phyloP scores from a whole-genome alignment of 2,329 filamentous ascomycete species.

The Ramularia endophylla region DNA sequence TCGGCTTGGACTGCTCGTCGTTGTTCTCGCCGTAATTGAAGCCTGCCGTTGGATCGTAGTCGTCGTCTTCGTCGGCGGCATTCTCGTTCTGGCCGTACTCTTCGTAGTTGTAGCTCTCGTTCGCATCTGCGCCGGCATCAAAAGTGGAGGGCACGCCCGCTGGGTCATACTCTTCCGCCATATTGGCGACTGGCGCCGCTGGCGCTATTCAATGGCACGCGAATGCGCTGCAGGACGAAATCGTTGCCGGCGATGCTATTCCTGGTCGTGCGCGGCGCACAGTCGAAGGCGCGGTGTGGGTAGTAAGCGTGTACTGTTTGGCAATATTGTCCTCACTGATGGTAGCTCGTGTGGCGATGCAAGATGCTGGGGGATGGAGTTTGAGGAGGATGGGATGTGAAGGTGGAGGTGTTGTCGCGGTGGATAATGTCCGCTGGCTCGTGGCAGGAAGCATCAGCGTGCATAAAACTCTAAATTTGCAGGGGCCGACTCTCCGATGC shows the following conservation, averaged over 20 bases:
- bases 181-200: constrained; percentile 25
- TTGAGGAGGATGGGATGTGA: too few species aligned
- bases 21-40: constrained; percentile 21
- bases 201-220: constrained; percentile 4
- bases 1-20: constrained; percentile 7
- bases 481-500: not conserved
- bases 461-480: not conserved
- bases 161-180: constrained; percentile 41
- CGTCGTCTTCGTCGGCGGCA: constrained; percentile 28
- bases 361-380: too few species aligned
- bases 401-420: too few species aligned
- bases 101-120: constrained; percentile 33
- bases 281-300: not conserved
- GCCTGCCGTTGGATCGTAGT: constrained; percentile 30
- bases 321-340: too few species aligned
- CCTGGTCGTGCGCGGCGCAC: too few species aligned
- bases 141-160: constrained; percentile 19
- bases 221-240: constrained; percentile 1
- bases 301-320: not conserved
- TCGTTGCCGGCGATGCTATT: not conserved
- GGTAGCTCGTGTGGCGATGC: too few species aligned
- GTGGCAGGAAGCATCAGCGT: not conserved
- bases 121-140: constrained; percentile 16
- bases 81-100: constrained; percentile 13
- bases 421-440: too few species aligned